Evolutionary conservation across 2,329 filamentous ascomycete species (phyloP).

Genomic region (Hypoxylon sp.): DNA sequence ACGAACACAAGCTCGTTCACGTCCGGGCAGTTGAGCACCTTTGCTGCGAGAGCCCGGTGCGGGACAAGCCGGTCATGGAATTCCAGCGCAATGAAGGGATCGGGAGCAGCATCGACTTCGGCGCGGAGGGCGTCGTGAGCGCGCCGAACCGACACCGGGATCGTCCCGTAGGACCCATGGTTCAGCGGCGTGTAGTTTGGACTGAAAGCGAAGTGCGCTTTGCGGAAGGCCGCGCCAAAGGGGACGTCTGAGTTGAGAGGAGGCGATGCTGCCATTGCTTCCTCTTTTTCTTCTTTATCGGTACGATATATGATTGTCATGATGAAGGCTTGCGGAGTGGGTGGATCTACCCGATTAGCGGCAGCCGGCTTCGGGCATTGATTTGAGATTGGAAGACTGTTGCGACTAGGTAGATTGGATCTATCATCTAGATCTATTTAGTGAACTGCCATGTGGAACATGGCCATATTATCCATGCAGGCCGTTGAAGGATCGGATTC

Average conservation of each 20-base stretch:
- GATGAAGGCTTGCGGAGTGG: neutral
- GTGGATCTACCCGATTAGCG: neutral
- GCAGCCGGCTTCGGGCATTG: neutral
- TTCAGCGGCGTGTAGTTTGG: slow-evolving; percentile 53
- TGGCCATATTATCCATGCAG: neutral
- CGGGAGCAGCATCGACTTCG: slow-evolving; percentile 50
- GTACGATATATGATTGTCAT: slow-evolving; percentile 33
- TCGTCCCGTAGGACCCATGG: slow-evolving; percentile 53
- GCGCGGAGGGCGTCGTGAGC: slow-evolving; percentile 45
- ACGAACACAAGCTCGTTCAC: slow-evolving; percentile 67
- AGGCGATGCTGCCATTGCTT: neutral
- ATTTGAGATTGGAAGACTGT: neutral
- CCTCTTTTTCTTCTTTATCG: slow-evolving; percentile 4
- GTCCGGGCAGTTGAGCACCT: slow-evolving; percentile 40
- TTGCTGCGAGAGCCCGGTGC: slow-evolving; percentile 43
- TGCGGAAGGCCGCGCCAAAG: slow-evolving; percentile 53
- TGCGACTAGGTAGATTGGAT: neutral
- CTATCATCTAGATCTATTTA: neutral
- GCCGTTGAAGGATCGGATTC: slow-evolving; percentile 21
- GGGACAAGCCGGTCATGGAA: slow-evolving; percentile 44
- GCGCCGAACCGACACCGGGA: slow-evolving; percentile 46
- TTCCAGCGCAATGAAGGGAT: slow-evolving; percentile 52
- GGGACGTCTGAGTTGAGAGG: slow-evolving; percentile 33
- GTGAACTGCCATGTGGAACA: neutral
- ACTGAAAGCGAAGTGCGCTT: slow-evolving; percentile 52